phyloP scores from a whole-genome alignment of 2,329 filamentous ascomycete genomes.

The Colletotrichum salicis region DNA sequence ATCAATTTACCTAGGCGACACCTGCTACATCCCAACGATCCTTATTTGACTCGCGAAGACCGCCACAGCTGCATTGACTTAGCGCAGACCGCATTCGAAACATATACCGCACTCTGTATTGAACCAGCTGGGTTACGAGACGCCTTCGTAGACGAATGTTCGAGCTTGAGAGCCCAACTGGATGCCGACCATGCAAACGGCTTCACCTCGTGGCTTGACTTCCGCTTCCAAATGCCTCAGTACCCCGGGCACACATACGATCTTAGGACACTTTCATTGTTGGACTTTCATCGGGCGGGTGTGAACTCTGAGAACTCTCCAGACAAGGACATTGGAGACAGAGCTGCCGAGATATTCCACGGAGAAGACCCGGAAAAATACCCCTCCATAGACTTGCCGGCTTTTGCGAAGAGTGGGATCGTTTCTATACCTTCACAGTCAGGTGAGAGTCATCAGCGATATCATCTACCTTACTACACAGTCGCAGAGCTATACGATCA shows the following conservation, averaged over 20 bases:
- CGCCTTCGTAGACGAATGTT: background rate
- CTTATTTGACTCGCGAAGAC: background rate
- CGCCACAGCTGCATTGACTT: background rate
- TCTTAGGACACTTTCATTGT: background rate
- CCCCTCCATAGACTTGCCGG: background rate
- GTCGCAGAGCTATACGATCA: slow-evolving; percentile 23
- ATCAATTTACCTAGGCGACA: background rate
- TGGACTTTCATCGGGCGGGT: background rate
- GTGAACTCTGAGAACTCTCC: background rate
- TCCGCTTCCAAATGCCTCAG: slow-evolving; percentile 16
- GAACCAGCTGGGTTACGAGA: background rate
- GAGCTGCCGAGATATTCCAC: background rate
- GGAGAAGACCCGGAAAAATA: background rate
- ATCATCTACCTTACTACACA: slow-evolving; percentile 13
- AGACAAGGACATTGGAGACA: background rate
- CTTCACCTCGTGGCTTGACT: slow-evolving; percentile 21
- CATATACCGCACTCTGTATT: background rate
- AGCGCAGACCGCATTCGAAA: background rate
- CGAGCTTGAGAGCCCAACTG: background rate
- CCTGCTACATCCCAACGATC: background rate
- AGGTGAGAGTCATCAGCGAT: background rate
- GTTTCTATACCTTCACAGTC: background rate
- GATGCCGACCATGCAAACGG: background rate
- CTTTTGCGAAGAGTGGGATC: background rate
- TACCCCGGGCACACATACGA: slow-evolving; percentile 2